Evolutionary conservation across 176 grass and related monocot species (phyloP), one percentile per base, ranked within the genome.

Genomic region (Rhynchospora tenuis): DNA sequence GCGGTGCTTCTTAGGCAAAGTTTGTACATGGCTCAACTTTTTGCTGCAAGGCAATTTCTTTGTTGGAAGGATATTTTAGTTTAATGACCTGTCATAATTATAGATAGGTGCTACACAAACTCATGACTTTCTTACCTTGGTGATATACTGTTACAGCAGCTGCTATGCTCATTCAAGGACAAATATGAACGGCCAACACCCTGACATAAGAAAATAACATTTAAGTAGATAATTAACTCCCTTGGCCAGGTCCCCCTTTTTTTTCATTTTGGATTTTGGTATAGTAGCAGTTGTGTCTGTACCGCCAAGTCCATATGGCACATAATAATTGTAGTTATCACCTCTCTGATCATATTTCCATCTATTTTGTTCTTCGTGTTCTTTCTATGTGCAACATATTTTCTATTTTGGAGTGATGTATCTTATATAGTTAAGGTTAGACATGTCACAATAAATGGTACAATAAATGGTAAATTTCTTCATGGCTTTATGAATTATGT

Each of bases 121-220:
- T 59, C 52, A 38, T 79, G 51, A 14, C 56, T 33, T 79, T 19
- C 52, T 79, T 59, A 33, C 56, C 56, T 29, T 44, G 14, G 79
- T 62, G n/a, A n/a, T n/a, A n/a, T n/a, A n/a, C n/a, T n/a, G n/a
- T 87, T 74, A 73, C 89, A 82, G 44, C 82, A 74, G 61, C 90
- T 91, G 62, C 90, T 86, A 59, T 91, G 79, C 2, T 89, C 85
- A 70, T 93, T 89, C 62, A 91, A 88, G 1, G 89, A 91, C 60
- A 90, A 89, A 84, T 92, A 89, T 9, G 96, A 95, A 84, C 89
- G 87, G 28, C 93, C 86, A 24, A 69, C 89, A 42, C 85, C 89
- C 96, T 98, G 84, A 19, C 61, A 60, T 91, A 85, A 66, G 84
- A 47, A 65, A 28, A 56, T 46, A 29, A 50, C 31, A 75, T 24